Percentiles rank a stretch among this genome's conserved stretches.
Evolutionary conservation across 2,329 filamentous ascomycete species (phyloP).

Genomic region (Sporothrix mexicana): DNA sequence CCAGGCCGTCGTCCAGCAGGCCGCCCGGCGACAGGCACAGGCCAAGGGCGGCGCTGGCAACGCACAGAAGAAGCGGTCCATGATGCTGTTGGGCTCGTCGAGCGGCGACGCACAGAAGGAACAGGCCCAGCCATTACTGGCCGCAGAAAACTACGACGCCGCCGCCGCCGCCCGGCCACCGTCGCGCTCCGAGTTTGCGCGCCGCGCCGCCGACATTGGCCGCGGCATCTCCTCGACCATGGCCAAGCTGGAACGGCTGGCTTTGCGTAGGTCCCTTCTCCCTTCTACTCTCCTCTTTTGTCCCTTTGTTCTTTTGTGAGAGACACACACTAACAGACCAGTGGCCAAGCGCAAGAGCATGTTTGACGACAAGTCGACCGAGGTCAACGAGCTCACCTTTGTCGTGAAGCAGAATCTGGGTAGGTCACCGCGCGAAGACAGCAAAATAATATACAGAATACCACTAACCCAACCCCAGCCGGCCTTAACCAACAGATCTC

Average conservation of each 20-base stretch:
- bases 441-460: no score
- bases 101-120: conserved; percentile 18
- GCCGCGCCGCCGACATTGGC: conserved; percentile 88
- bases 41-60: conserved; percentile 63
- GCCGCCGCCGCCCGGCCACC: conserved; percentile 60
- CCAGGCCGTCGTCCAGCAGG: conserved; percentile 84
- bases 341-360: conserved; percentile 94
- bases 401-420: conserved; percentile 53
- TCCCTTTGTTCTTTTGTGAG: no score
- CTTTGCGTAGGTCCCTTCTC: conserved; percentile 63
- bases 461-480: conserved; percentile 30
- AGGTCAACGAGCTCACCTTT: conserved; percentile 96
- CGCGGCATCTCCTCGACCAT: conserved; percentile 90
- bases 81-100: conserved; percentile 30
- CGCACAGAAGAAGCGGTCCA: conserved; percentile 62
- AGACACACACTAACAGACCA: conserved; percentile 11
- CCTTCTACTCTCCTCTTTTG: background rate
- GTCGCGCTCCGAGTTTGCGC: conserved; percentile 79
- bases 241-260: conserved; percentile 91
- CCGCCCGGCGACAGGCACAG: conserved; percentile 77
- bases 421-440: conserved; percentile 13
- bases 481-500: conserved; percentile 85
- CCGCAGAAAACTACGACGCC: conserved; percentile 54
- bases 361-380: conserved; percentile 94
- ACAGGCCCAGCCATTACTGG: conserved; percentile 69